These are phyloP conservation scores for Hypholoma sublateritium DNA, from an alignment of 768 basidiomycete genomes.

Conservation along the genomic window DNA sequence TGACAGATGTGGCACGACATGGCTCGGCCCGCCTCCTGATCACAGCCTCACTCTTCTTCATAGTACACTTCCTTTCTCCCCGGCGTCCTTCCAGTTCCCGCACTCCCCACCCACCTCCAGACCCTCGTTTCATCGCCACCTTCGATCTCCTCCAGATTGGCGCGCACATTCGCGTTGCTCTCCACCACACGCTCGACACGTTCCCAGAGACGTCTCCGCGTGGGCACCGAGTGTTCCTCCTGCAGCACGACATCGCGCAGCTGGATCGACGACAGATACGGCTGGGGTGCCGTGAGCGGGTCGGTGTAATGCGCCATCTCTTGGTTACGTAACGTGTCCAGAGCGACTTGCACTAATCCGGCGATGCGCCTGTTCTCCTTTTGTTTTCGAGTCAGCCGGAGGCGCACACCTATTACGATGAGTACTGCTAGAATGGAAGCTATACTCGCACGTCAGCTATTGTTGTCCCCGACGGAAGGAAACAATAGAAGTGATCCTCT, in stretches of 20 bases:
- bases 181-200: constrained; percentile 85
- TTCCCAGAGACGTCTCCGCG: constrained; percentile 72
- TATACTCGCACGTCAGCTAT: constrained; percentile 17
- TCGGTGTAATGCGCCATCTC: constrained; percentile 82
- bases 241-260: constrained; percentile 85
- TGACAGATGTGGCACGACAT: background rate
- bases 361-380: constrained; percentile 66
- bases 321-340: constrained; percentile 80
- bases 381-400: constrained; percentile 48
- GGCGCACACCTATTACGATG: constrained; percentile 29
- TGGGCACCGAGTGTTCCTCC: constrained; percentile 72
- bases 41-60: constrained; percentile 1
- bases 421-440: constrained; percentile 33
- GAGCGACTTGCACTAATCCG: constrained; percentile 74
- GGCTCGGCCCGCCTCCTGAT: background rate
- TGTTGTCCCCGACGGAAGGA: background rate
- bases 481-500: constrained; percentile 24
- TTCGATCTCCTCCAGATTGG: constrained; percentile 77
- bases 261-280: constrained; percentile 83
- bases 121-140: constrained; percentile 88
- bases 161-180: constrained; percentile 87
- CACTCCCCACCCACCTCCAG: constrained; percentile 85
- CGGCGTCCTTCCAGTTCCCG: constrained; percentile 33
- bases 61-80: constrained; percentile 23
- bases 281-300: constrained; percentile 69